Percentiles rank a stretch among this genome's conserved stretches.
These are phyloP conservation scores for Tetracladium setigerum DNA, from an alignment of 495 filamentous ascomycete genomes.

Conservation along the genomic window DNA sequence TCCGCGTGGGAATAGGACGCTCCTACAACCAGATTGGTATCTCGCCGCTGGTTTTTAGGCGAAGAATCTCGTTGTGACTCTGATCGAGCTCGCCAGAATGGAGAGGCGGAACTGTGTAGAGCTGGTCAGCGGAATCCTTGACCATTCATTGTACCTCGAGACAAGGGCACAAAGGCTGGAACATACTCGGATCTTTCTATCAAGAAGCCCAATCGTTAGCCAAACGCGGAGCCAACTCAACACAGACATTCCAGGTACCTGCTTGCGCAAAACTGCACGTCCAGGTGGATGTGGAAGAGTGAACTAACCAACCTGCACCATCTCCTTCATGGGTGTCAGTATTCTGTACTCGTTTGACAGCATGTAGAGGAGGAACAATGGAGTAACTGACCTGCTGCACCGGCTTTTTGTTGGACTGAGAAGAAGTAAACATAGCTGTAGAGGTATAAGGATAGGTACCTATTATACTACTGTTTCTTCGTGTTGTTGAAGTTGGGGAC, in stretches of 20 bases:
- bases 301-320: conserved; percentile 94
- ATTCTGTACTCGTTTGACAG: conserved; percentile 2
- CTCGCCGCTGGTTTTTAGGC: conserved; percentile 47
- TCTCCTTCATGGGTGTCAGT: conserved; percentile 58
- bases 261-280: too few species aligned
- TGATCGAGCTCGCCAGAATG: conserved; percentile 76
- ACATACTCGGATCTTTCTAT: conserved; percentile 27
- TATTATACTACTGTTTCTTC: conserved; percentile 10
- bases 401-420: conserved; percentile 57
- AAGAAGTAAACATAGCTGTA: conserved; percentile 47
- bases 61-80: conserved; percentile 38
- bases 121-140: conserved; percentile 12
- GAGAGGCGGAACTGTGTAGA: conserved; percentile 61
- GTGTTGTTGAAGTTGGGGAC: not conserved
- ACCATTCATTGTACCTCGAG: not conserved
- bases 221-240: not conserved
- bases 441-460: not conserved
- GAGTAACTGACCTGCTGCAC: conserved; percentile 58
- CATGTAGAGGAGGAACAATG: not conserved
- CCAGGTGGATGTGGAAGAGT: not conserved
- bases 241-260: not conserved
- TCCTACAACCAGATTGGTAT: conserved; percentile 76
- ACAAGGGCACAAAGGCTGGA: not conserved
- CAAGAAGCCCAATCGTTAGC: conserved; percentile 9
- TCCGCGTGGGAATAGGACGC: conserved; percentile 95